Evolutionary conservation across 2,329 filamentous ascomycete species (phyloP).

Genomic region (Leptographium lundbergii): DNA sequence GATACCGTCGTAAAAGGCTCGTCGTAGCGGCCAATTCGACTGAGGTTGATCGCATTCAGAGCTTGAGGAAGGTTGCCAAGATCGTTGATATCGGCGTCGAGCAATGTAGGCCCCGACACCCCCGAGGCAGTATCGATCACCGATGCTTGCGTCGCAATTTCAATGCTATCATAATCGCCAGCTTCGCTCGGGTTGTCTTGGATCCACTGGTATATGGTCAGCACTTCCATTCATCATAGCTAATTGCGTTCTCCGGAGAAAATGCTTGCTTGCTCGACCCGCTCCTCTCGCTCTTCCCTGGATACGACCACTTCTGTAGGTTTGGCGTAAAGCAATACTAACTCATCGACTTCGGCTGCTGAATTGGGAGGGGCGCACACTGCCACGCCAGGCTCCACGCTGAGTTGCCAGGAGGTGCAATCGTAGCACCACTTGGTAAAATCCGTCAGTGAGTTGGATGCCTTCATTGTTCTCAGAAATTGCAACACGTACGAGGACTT

Average conservation of each 20-base stretch:
- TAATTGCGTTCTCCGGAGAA: background rate
- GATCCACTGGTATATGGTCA: conserved; percentile 9
- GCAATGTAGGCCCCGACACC: conserved; percentile 2
- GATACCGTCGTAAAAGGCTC: background rate
- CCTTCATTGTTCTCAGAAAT: background rate
- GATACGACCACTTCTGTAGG: background rate
- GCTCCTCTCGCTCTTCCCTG: background rate
- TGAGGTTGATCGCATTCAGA: conserved; percentile 8
- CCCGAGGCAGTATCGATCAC: conserved; percentile 1
- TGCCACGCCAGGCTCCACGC: conserved; percentile 13
- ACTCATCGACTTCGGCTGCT: conserved; percentile 3
- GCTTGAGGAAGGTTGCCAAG: conserved; percentile 6
- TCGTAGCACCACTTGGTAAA: conserved; percentile 24
- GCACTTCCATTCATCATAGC: no score
- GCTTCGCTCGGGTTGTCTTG: conserved; percentile 11
- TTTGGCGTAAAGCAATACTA: background rate
- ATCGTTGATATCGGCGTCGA: conserved; percentile 5
- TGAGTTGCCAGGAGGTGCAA: conserved; percentile 21
- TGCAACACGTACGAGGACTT: conserved; percentile 17
- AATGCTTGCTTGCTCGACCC: conserved; percentile 4
- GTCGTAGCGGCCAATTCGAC: background rate
- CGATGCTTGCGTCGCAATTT: conserved; percentile 2
- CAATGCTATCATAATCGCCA: conserved; percentile 6
- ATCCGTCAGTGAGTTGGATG: background rate
- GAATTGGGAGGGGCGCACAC: conserved; percentile 13